phyloP scores from a whole-genome alignment of 345 rosid genomes.

The Iberis pinnata region DNA sequence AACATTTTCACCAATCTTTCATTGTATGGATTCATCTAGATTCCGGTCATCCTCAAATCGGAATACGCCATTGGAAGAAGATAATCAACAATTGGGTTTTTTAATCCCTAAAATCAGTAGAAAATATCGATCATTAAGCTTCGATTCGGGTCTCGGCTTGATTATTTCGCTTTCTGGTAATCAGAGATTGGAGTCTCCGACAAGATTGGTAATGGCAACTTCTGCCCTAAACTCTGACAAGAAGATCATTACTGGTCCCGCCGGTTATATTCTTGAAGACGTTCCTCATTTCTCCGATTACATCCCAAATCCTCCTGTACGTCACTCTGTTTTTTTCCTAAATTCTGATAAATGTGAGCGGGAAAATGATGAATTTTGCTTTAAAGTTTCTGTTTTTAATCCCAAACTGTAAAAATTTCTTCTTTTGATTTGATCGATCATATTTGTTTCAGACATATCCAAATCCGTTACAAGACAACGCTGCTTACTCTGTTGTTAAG shows the following conservation, averaged over 20 bases:
- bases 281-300: constrained; percentile 88
- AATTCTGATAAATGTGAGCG: constrained; percentile 5
- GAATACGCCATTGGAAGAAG: constrained; percentile 6
- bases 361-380: too few relatives aligned
- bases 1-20: constrained; percentile 14
- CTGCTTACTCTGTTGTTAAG: constrained; percentile 87
- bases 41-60: constrained; percentile 19
- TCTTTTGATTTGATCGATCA: not conserved
- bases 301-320: constrained; percentile 63
- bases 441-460: constrained; percentile 51
- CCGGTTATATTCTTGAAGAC: constrained; percentile 81
- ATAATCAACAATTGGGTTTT: constrained; percentile 20
- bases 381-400: too few relatives aligned
- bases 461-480: constrained; percentile 87
- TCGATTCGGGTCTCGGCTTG: constrained; percentile 32
- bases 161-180: constrained; percentile 24
- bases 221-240: constrained; percentile 16
- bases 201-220: constrained; percentile 26
- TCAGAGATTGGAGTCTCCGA: constrained; percentile 22
- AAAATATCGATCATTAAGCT: constrained; percentile 30
- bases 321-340: not conserved
- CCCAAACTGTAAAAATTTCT: constrained; percentile 6
- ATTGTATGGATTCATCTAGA: constrained; percentile 25
- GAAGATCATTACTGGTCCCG: constrained; percentile 58
- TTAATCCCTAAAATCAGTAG: constrained; percentile 22